phyloP scores from a whole-genome alignment of 2,329 filamentous ascomycete species.

The Colletotrichum lindemuthianum region DNA sequence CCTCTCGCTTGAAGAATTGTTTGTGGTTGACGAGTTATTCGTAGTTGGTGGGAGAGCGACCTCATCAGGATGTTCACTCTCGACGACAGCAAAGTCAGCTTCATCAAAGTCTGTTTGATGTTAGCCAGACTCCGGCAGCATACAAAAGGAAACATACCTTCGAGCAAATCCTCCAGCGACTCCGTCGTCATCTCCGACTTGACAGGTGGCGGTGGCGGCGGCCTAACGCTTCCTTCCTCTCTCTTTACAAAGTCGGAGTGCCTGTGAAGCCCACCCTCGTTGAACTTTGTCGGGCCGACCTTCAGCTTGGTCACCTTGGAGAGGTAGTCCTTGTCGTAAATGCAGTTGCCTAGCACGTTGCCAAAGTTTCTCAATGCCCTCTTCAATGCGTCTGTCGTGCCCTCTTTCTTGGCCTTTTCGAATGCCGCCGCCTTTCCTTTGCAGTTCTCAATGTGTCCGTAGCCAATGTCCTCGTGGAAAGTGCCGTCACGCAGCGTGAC shows the following conservation, averaged over 20 bases:
- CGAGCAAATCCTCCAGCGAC: slow-evolving; percentile 63
- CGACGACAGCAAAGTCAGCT: slow-evolving; percentile 76
- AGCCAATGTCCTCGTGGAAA: slow-evolving; percentile 98
- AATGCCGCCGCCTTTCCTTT: slow-evolving; percentile 96
- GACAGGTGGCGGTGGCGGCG: slow-evolving; percentile 35
- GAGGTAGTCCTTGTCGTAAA: slow-evolving; percentile 96
- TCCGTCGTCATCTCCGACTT: slow-evolving; percentile 50
- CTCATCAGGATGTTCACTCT: slow-evolving; percentile 81
- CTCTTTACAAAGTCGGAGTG: slow-evolving; percentile 81
- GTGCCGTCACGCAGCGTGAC: slow-evolving; percentile 92
- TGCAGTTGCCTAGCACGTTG: slow-evolving; percentile 96
- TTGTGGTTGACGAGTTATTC: slow-evolving; percentile 47
- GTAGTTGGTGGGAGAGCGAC: slow-evolving; percentile 64
- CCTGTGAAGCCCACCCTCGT: slow-evolving; percentile 81
- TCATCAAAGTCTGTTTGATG: slow-evolving; percentile 72
- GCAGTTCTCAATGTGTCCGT: slow-evolving; percentile 95
- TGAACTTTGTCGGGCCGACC: slow-evolving; percentile 78
- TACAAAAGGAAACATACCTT: slow-evolving; percentile 49
- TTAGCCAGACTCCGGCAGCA: not conserved
- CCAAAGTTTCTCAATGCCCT: slow-evolving; percentile 90
- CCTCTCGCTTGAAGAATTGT: slow-evolving; percentile 38
- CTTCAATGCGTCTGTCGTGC: slow-evolving; percentile 93
- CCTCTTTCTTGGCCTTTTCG: slow-evolving; percentile 99
- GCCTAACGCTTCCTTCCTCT: slow-evolving; percentile 38
- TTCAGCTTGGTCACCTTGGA: slow-evolving; percentile 92